Evolutionary conservation across 805 yeast genomes (phyloP).

Genomic region (Lachancea dasiensis): DNA sequence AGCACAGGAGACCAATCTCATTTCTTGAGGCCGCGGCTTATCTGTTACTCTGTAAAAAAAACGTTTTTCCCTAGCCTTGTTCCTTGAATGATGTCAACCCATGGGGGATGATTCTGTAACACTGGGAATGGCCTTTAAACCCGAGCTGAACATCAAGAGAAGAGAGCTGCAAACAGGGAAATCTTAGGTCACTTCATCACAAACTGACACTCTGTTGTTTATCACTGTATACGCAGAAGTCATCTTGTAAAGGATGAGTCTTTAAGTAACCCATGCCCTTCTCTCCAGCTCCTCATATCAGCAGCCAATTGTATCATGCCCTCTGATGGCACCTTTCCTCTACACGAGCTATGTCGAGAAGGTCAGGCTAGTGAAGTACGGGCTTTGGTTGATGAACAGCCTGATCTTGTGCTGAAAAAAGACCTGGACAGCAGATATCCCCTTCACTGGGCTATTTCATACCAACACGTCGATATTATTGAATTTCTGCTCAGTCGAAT

Average conservation of each 20-base stretch:
- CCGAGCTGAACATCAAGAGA: too few relatives aligned
- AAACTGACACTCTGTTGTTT: too few relatives aligned
- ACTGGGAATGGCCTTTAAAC: too few relatives aligned
- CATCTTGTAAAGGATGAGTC: neutral
- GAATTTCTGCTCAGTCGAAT: constrained; percentile 34
- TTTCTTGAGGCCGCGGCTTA: too few relatives aligned
- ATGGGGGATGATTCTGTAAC: too few relatives aligned
- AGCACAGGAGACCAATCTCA: too few relatives aligned
- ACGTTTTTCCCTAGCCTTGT: too few relatives aligned
- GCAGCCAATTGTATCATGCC: neutral
- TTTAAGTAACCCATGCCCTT: neutral
- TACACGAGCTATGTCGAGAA: constrained; percentile 65
- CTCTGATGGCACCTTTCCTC: constrained; percentile 11
- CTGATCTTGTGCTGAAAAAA: constrained; percentile 39
- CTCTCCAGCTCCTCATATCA: neutral
- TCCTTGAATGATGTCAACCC: too few relatives aligned
- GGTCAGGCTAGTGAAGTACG: constrained; percentile 49
- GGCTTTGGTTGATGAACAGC: constrained; percentile 44
- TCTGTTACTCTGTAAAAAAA: too few relatives aligned
- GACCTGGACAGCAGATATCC: constrained; percentile 80
- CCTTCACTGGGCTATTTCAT: constrained; percentile 83
- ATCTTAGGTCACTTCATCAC: too few relatives aligned
- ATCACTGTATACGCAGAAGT: neutral
- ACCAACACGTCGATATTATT: constrained; percentile 48
- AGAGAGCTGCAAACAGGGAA: too few relatives aligned